Evolutionary conservation across 148 eudicot genomes (phyloP), one percentile per base, ranked within the genome.

Genomic region (Chenopodium formosanum): DNA sequence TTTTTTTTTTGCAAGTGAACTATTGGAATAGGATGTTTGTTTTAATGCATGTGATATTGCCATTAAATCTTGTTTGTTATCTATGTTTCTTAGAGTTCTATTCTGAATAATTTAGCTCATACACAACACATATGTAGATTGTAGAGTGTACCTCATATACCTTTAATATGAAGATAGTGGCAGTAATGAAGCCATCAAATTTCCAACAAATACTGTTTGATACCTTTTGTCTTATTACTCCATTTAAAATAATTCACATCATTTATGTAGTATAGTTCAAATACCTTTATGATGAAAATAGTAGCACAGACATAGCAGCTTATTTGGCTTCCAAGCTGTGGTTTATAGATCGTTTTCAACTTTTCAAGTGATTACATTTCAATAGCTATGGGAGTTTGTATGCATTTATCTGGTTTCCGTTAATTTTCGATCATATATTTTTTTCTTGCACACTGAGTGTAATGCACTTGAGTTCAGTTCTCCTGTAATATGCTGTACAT

Each of bases 311-410:
- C 70, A 67, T 67, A 25, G 17, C 40, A 48, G 77, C 62, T 25
- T 50, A 74, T 48, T 73, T 48, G 77, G 52, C 77, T 48, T 50
- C 34, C 23, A 70, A 65, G 31, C 32, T 25, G n/a, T 74, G 63
- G 34, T 14, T 9, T 67, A 67, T 2, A 27, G 40, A 27, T 29
- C 40, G 5, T 2, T 25, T 69, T 69, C 19, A 17, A 44, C 1
- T 2, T 25, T 69, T 69, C 7, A 17, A 44, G 47, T 0, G 47
- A 69, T 69, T 46, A 40, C 44, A 9, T 52, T 53, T 6, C 1
- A 53, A 17, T 13, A 63, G 14, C 6, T 44, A 31, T 10, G 53
- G 17, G 66, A 32, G 62, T 14, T 32, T 71, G 65, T 78, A 46
- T 32, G 3, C 23, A 31, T 34, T 14, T 70, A 13, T 34, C 7